Conservation (phyloP, 495 filamentous ascomycete species). For the Hypomontagnella submonticulosa region DNA sequence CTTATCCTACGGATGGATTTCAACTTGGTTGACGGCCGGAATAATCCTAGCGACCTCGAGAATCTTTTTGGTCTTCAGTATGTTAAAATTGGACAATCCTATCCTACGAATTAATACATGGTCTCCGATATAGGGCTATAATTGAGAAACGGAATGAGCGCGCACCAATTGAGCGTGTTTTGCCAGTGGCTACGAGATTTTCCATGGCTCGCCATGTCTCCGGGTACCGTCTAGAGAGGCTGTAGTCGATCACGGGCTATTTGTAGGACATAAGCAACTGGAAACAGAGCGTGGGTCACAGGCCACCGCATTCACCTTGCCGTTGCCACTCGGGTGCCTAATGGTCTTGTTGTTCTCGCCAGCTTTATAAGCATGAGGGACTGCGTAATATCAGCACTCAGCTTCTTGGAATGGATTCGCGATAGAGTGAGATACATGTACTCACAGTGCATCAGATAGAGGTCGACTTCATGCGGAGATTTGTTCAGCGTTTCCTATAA, state of each 20-base stretch:
- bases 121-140: background rate
- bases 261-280: background rate
- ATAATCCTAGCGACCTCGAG: slow-evolving; percentile 46
- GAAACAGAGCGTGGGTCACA: slow-evolving; percentile 24
- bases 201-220: slow-evolving; percentile 55
- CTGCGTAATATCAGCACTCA: slow-evolving; percentile 30
- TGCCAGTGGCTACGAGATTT: slow-evolving; percentile 46
- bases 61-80: slow-evolving; percentile 48
- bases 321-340: slow-evolving; percentile 50
- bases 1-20: slow-evolving; percentile 51
- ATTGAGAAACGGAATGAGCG: background rate
- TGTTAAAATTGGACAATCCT: slow-evolving; percentile 56
- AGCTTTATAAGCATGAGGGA: slow-evolving; percentile 51
- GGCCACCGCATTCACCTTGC: slow-evolving; percentile 34
- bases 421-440: slow-evolving; percentile 11
- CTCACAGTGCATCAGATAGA: slow-evolving; percentile 53
- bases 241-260: slow-evolving; percentile 48
- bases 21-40: slow-evolving; percentile 55
- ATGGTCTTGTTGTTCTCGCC: slow-evolving; percentile 46
- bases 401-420: no score
- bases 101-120: background rate
- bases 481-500: slow-evolving; percentile 7
- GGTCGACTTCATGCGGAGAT: slow-evolving; percentile 39
- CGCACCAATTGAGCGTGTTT: slow-evolving; percentile 49
- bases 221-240: slow-evolving; percentile 47